phyloP scores from a whole-genome alignment of 129 eudicot species.

The Arctium lappa region DNA sequence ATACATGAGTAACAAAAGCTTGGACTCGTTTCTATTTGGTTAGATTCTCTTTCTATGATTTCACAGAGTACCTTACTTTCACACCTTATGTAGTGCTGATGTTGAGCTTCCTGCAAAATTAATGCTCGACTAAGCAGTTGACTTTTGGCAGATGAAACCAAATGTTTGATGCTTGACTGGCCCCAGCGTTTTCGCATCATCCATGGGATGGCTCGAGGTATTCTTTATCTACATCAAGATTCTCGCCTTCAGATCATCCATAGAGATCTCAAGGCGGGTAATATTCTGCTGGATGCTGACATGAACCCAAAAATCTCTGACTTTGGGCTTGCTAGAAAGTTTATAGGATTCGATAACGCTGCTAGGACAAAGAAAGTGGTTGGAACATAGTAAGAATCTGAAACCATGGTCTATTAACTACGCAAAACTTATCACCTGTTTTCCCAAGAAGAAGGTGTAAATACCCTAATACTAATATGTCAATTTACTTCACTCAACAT shows the following conservation, averaged over 20 bases:
- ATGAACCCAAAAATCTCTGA: conserved; percentile 34
- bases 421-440: background rate
- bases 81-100: background rate
- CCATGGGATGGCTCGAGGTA: conserved; percentile 24
- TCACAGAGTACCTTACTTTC: no score
- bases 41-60: no score
- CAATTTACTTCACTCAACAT: background rate
- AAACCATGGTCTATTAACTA: background rate
- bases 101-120: background rate
- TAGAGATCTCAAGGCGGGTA: conserved; percentile 23
- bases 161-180: conserved; percentile 12
- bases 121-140: background rate
- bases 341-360: conserved; percentile 12
- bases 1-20: no score
- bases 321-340: conserved; percentile 31
- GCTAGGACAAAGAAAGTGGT: conserved; percentile 26
- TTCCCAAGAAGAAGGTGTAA: background rate
- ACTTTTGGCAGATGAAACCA: conserved; percentile 5
- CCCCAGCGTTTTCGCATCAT: conserved; percentile 3
- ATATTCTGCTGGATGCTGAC: conserved; percentile 3
- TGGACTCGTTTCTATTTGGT: no score
- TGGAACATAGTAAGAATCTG: conserved; percentile 28
- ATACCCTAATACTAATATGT: background rate
- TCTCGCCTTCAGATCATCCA: conserved; percentile 21
- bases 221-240: conserved; percentile 30